Evolutionary conservation across 1,139 yeast genomes (phyloP).

Genomic region (Wickerhamomyces sp.): DNA sequence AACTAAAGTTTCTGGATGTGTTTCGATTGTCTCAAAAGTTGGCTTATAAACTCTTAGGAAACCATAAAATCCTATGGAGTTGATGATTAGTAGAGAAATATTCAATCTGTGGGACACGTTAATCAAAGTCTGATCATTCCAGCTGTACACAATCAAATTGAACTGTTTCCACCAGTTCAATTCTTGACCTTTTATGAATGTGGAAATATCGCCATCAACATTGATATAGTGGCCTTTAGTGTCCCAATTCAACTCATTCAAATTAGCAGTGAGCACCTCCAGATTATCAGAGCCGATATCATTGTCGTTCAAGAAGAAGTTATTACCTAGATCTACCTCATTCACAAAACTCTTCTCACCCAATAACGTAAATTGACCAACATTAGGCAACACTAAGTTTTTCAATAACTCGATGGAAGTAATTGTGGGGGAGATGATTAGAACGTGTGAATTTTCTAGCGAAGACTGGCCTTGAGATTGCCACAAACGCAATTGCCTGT

Average conservation of each 20-base stretch:
- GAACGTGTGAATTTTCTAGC: constrained; percentile 55
- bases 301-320: constrained; percentile 54
- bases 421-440: constrained; percentile 57
- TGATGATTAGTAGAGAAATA: constrained; percentile 52
- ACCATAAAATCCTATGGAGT: constrained; percentile 66
- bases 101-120: constrained; percentile 38
- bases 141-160: constrained; percentile 43
- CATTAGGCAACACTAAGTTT: constrained; percentile 76
- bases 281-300: constrained; percentile 45
- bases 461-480: constrained; percentile 68
- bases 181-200: constrained; percentile 19
- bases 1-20: constrained; percentile 62
- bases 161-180: constrained; percentile 46
- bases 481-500: constrained; percentile 90
- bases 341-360: constrained; percentile 38
- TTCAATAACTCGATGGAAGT: constrained; percentile 69
- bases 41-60: constrained; percentile 46
- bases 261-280: constrained; percentile 33
- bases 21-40: constrained; percentile 63
- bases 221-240: constrained; percentile 31
- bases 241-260: constrained; percentile 60
- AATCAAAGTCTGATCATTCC: constrained; percentile 26
- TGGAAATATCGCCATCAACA: constrained; percentile 19
- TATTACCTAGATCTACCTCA: constrained; percentile 44
- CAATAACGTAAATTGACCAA: constrained; percentile 62